phyloP scores from a whole-genome alignment of 495 filamentous ascomycete species.

The Xylaria acuta region DNA sequence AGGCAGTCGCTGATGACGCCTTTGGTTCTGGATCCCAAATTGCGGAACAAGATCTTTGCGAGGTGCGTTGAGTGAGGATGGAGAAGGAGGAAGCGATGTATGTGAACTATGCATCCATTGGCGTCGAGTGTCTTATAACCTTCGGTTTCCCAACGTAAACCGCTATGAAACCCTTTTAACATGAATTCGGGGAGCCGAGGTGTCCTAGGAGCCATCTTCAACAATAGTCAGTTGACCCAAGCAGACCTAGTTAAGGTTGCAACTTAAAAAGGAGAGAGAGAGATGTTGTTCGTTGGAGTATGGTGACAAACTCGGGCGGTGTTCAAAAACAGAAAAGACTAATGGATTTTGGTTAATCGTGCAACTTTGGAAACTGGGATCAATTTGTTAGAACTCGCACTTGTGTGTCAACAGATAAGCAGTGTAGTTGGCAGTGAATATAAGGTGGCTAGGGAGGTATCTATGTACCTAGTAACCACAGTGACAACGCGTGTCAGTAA shows the following conservation, averaged over 20 bases:
- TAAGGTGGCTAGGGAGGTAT: not conserved
- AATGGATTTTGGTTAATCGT: not conserved
- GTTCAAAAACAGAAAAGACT: not conserved
- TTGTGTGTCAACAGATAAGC: not conserved
- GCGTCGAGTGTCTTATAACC: not conserved
- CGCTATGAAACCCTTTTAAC: slow-evolving; percentile 7
- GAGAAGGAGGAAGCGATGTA: slow-evolving; percentile 24
- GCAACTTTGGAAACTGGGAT: not conserved
- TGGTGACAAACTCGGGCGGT: not conserved
- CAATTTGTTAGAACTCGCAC: not conserved
- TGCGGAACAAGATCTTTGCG: slow-evolving; percentile 15
- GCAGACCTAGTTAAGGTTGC: not conserved
- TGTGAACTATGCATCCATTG: not conserved
- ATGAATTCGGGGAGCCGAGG: not conserved
- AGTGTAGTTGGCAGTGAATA: not conserved
- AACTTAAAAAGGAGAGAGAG: not conserved
- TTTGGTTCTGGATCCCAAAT: not conserved
- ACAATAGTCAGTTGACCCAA: not conserved
- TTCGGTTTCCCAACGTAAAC: slow-evolving; percentile 29
- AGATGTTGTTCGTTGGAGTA: not conserved
- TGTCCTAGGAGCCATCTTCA: not conserved
- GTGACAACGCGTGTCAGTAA: not conserved
- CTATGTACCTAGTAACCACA: not conserved
- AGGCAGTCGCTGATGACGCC: slow-evolving; percentile 13
- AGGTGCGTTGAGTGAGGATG: slow-evolving; percentile 26